Percentiles rank a stretch among this genome's conserved stretches.
Evolutionary conservation across 2,329 filamentous ascomycete species (phyloP).

Genomic region (Talaromyces sp.): DNA sequence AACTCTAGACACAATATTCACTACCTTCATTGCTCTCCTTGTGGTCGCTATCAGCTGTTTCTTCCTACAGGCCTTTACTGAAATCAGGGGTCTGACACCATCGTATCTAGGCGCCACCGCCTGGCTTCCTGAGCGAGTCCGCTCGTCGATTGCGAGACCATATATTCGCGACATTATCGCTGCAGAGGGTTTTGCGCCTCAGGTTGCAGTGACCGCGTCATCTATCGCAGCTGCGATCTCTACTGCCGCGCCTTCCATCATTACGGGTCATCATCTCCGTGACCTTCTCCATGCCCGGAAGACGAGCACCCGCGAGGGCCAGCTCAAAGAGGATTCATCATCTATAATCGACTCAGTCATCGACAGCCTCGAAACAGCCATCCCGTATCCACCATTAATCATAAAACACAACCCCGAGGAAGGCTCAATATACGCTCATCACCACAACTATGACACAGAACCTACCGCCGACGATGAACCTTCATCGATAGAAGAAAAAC

Average conservation of each 20-base stretch:
- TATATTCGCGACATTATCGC: conserved; percentile 27
- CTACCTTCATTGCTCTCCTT: conserved; percentile 57
- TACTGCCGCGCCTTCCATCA: not conserved
- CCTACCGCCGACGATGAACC: not conserved
- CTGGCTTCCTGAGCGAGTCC: conserved; percentile 54
- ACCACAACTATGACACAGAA: conserved; percentile 1
- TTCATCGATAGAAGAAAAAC: conserved; percentile 12
- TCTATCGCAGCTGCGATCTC: conserved; percentile 13
- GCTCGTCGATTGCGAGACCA: conserved; percentile 39
- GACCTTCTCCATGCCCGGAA: conserved; percentile 29
- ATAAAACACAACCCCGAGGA: conserved; percentile 22
- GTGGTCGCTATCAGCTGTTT: conserved; percentile 62
- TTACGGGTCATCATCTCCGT: conserved; percentile 22
- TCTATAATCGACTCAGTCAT: not conserved
- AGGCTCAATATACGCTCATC: conserved; percentile 8
- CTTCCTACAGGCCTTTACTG: conserved; percentile 59
- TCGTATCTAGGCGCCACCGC: conserved; percentile 56
- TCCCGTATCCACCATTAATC: conserved; percentile 23
- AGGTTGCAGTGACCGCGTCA: not conserved
- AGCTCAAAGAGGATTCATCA: not conserved
- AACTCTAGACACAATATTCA: conserved; percentile 51
- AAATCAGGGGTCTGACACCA: conserved; percentile 57
- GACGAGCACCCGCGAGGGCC: not conserved
- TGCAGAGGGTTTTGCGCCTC: conserved; percentile 16
- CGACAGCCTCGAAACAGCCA: conserved; percentile 19